Percentiles rank a stretch among this genome's conserved stretches.
These are phyloP conservation scores for Ceratobasidium papillatum DNA, from an alignment of 1,284 basidiomycete species.

Conservation along the genomic window DNA sequence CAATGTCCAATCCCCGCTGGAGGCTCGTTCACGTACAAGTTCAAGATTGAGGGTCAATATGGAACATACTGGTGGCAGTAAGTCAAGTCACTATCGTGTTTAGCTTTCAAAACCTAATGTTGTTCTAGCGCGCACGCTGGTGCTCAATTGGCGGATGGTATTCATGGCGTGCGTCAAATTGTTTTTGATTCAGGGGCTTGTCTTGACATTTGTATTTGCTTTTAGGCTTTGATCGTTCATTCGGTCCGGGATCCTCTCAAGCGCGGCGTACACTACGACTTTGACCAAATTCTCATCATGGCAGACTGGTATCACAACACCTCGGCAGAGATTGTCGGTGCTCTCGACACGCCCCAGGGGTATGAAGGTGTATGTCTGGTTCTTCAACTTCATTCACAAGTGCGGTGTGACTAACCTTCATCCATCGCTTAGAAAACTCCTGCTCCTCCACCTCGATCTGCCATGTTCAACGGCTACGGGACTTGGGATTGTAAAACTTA, in stretches of 20 bases:
- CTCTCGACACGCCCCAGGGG: slow-evolving; percentile 51
- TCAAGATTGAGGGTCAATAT: slow-evolving; percentile 49
- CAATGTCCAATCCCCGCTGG: slow-evolving; percentile 63
- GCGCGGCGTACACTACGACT: slow-evolving; percentile 51
- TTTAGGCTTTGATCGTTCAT: slow-evolving; percentile 54
- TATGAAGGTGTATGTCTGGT: slow-evolving; percentile 48
- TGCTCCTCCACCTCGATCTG: slow-evolving; percentile 16
- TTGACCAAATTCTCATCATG: slow-evolving; percentile 53
- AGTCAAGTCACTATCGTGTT: slow-evolving; percentile 44
- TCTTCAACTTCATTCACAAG: no score
- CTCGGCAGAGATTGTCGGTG: slow-evolving; percentile 49
- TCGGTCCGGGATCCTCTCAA: slow-evolving; percentile 48
- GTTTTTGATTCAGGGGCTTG: slow-evolving; percentile 23
- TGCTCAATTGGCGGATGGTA: slow-evolving; percentile 20
- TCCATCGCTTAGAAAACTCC: slow-evolving; percentile 3
- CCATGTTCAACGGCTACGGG: slow-evolving; percentile 31
- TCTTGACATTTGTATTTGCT: not conserved
- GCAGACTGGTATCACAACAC: slow-evolving; percentile 54
- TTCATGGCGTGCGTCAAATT: slow-evolving; percentile 48
- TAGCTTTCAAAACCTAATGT: not conserved
- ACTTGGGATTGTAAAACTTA: slow-evolving; percentile 20
- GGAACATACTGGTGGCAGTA: slow-evolving; percentile 55
- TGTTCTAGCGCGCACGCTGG: slow-evolving; percentile 35
- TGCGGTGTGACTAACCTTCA: not conserved
- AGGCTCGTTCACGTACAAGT: slow-evolving; percentile 60